Evolutionary conservation across 2,329 filamentous ascomycete genomes (phyloP).

Genomic region (Stachybotrys chartarum): DNA sequence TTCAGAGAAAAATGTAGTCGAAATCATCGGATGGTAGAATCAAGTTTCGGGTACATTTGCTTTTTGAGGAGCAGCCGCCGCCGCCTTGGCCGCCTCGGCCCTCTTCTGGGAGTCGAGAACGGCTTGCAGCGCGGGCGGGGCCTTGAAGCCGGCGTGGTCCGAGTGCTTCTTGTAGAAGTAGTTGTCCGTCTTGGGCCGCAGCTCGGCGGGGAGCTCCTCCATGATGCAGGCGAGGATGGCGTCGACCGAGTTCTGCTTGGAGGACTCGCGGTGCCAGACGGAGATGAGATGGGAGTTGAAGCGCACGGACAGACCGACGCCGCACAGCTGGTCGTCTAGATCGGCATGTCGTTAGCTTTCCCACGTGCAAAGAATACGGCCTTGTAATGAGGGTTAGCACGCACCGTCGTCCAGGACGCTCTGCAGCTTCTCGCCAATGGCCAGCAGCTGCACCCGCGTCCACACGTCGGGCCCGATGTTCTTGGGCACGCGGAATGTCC

Average conservation of each 20-base stretch:
- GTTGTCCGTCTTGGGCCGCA: constrained; percentile 62
- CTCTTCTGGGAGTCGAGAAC: constrained; percentile 50
- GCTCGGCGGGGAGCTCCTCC: constrained; percentile 62
- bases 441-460: constrained; percentile 74
- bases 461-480: constrained; percentile 65
- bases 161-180: constrained; percentile 87
- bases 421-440: constrained; percentile 76
- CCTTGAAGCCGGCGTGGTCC: constrained; percentile 77
- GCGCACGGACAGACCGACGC: constrained; percentile 77
- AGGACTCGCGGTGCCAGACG: constrained; percentile 87
- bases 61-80: too few relatives aligned
- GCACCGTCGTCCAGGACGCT: constrained; percentile 62
- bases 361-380: too few relatives aligned
- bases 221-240: constrained; percentile 66
- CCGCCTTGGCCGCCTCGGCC: constrained; percentile 28
- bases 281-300: constrained; percentile 86
- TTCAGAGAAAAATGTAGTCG: too few relatives aligned
- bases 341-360: neutral
- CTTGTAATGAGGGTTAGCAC: constrained; percentile 17
- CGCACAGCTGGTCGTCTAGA: constrained; percentile 78
- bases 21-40: too few relatives aligned
- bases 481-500: constrained; percentile 88
- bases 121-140: constrained; percentile 50
- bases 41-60: too few relatives aligned
- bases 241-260: constrained; percentile 72